These are phyloP conservation scores for Eucalyptus albens DNA, from an alignment of 345 rosid species.

Conservation along the genomic window DNA sequence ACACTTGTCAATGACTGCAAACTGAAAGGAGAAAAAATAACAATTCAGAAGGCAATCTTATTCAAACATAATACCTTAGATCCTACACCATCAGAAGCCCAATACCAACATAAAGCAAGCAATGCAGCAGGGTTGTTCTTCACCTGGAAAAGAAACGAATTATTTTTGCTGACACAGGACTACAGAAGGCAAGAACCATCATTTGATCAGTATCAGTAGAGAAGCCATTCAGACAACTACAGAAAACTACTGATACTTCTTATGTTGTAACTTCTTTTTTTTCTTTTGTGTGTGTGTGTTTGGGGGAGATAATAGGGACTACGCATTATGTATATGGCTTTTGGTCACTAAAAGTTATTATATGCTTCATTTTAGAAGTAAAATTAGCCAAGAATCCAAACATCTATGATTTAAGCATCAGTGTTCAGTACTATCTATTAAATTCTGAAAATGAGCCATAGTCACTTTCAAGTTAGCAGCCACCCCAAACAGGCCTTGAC, in stretches of 20 bases:
- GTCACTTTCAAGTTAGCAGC: not conserved
- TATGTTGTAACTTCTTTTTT: not conserved
- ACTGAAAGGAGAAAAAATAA: not conserved
- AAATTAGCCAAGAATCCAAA: not conserved
- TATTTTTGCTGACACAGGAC: not conserved
- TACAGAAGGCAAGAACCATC: not conserved
- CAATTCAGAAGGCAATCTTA: not conserved
- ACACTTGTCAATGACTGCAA: not conserved
- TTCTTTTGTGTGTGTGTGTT: not conserved
- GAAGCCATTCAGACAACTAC: not conserved
- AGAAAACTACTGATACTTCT: not conserved
- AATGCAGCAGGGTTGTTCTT: constrained; percentile 89
- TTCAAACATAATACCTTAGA: constrained; percentile 49
- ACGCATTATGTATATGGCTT: not conserved
- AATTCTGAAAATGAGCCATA: not conserved
- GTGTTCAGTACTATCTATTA: not conserved
- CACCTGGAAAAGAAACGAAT: constrained; percentile 31
- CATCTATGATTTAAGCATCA: not conserved
- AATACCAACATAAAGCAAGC: constrained; percentile 93
- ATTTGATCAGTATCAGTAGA: not conserved
- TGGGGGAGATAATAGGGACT: not conserved
- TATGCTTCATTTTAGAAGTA: not conserved
- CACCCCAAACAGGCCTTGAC: not conserved
- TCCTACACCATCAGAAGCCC: constrained; percentile 91
- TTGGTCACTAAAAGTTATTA: not conserved